phyloP scores from a whole-genome alignment of 2,329 filamentous ascomycete species.

The Pseudocercospora eumusae region DNA sequence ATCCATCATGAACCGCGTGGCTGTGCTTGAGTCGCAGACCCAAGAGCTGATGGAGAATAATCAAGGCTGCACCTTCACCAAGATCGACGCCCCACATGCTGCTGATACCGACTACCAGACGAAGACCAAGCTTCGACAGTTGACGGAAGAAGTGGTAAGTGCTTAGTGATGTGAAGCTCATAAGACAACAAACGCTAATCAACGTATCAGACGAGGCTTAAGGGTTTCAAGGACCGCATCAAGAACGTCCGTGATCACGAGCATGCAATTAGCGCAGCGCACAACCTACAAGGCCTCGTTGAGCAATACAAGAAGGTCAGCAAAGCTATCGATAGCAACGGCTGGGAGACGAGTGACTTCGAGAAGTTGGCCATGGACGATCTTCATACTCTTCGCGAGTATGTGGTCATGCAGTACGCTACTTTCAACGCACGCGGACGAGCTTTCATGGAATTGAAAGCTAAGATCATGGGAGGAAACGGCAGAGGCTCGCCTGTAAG shows the following conservation, averaged over 20 bases:
- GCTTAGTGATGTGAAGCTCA: neutral
- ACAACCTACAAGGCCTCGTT: neutral
- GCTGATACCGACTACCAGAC: slow-evolving; percentile 6
- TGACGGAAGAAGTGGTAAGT: slow-evolving; percentile 7
- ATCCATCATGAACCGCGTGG: neutral
- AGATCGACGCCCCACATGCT: neutral
- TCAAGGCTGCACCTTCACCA: neutral
- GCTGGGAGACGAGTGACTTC: slow-evolving; percentile 1
- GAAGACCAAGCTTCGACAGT: neutral
- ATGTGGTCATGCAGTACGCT: neutral
- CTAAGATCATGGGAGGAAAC: neutral
- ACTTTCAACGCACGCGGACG: neutral
- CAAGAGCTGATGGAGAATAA: neutral
- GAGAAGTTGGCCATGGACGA: neutral
- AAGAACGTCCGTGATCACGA: neutral
- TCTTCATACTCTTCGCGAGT: neutral
- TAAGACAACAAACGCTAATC: neutral
- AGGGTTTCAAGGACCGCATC: slow-evolving; percentile 2
- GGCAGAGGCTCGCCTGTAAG: neutral
- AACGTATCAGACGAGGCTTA: neutral
- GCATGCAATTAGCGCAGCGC: neutral
- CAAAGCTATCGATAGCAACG: slow-evolving; percentile 9
- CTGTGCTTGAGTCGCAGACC: neutral
- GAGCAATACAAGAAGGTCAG: slow-evolving; percentile 1
- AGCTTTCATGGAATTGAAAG: slow-evolving; percentile 5